phyloP scores from a whole-genome alignment of 2,329 filamentous ascomycete genomes.

The Ophiostoma populinum region DNA sequence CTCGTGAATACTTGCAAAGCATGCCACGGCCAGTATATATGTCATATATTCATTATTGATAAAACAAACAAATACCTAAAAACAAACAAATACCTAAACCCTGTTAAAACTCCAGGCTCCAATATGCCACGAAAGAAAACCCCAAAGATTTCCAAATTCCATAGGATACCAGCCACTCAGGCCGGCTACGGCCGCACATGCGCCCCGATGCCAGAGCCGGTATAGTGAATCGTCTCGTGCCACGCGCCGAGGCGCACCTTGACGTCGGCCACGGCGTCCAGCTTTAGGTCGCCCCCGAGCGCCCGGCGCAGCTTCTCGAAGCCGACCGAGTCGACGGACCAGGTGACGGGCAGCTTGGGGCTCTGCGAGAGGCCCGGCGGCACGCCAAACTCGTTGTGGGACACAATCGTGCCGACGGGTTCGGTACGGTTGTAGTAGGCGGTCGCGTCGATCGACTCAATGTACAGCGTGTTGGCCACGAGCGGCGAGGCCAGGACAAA shows the following conservation, averaged over 20 bases:
- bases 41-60: too few species aligned
- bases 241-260: conserved; percentile 60
- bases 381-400: conserved; percentile 57
- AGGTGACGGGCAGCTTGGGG: conserved; percentile 66
- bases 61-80: too few species aligned
- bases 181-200: conserved; percentile 36
- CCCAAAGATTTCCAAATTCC: too few species aligned
- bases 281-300: conserved; percentile 59
- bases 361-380: conserved; percentile 56
- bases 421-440: conserved; percentile 72
- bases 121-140: too few species aligned
- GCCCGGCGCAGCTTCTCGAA: conserved; percentile 69
- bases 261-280: conserved; percentile 64
- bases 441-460: conserved; percentile 68
- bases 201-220: conserved; percentile 53
- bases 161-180: too few species aligned
- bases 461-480: conserved; percentile 50
- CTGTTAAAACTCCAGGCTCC: too few species aligned
- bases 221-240: conserved; percentile 54
- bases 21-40: too few species aligned
- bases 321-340: conserved; percentile 60
- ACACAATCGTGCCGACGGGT: conserved; percentile 59
- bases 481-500: conserved; percentile 75
- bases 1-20: too few species aligned
- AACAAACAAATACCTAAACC: too few species aligned